A percentile compares a stretch with the other conserved stretches of the same genome.
These are phyloP conservation scores for Encephalitozoon cuniculi DNA, from an alignment of 371 early-diverging fungal genomes.

Conservation along the genomic window DNA sequence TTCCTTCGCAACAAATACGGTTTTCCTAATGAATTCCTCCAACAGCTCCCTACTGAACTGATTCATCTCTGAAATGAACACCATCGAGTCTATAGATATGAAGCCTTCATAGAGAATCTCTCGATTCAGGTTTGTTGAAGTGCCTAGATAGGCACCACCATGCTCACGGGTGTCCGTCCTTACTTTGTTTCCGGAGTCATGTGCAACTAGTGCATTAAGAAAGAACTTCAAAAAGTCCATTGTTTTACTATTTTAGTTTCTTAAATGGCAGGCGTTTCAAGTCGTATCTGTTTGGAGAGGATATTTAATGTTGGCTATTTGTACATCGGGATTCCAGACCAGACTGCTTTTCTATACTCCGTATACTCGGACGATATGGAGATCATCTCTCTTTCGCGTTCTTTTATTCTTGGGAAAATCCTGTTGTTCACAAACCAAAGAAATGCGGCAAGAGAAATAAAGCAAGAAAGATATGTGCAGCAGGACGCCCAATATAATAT, in stretches of 20 bases:
- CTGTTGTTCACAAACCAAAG: neutral
- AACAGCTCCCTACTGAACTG: neutral
- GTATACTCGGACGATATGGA: neutral
- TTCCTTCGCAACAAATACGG: slow-evolving; percentile 9
- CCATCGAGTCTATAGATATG: slow-evolving; percentile 7
- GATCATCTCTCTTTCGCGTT: neutral
- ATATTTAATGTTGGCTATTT: neutral
- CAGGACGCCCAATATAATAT: neutral
- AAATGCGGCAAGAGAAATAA: neutral
- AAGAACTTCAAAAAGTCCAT: neutral
- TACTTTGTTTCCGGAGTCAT: neutral
- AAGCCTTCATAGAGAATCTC: slow-evolving; percentile 40
- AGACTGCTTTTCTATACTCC: neutral
- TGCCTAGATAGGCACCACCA: neutral
- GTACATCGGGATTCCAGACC: slow-evolving; percentile 10
- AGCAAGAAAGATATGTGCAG: neutral
- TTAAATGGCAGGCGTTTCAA: neutral
- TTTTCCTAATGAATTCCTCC: slow-evolving; percentile 4
- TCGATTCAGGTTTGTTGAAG: slow-evolving; percentile 8
- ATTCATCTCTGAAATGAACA: slow-evolving; percentile 11
- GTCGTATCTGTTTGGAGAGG: neutral
- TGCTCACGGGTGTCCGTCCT: neutral
- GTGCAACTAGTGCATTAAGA: neutral
- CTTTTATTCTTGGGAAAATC: neutral
- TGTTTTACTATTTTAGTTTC: neutral